Percentiles rank a stretch among this genome's conserved stretches.
Conservation (phyloP, 441 rosid genomes). For the Viola pubescens region DNA sequence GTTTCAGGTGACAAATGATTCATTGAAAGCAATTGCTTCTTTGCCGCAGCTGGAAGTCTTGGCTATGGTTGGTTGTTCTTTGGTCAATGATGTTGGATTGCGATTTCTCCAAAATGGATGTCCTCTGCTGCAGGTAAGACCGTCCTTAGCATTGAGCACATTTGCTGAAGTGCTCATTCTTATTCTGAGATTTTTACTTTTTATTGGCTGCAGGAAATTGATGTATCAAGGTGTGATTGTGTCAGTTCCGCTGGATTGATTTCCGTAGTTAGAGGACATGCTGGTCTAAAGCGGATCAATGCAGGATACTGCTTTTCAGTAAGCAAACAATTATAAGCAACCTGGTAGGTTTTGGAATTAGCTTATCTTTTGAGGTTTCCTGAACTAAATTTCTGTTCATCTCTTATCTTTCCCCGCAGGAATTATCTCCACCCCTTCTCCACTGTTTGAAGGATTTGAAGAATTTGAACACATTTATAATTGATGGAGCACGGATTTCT, state of each 20-base stretch:
- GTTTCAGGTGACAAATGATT: constrained; percentile 65
- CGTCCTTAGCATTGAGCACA: too few relatives aligned
- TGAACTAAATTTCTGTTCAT: constrained; percentile 5
- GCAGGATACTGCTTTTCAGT: constrained; percentile 65
- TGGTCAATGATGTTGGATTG: constrained; percentile 61
- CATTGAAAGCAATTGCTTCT: constrained; percentile 52
- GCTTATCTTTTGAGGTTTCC: background rate
- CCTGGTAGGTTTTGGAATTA: background rate
- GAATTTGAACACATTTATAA: constrained; percentile 41
- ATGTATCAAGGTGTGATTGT: constrained; percentile 68
- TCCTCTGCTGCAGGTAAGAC: constrained; percentile 53
- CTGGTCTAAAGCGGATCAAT: constrained; percentile 41
- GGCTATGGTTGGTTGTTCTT: constrained; percentile 49
- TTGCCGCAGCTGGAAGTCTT: constrained; percentile 57
- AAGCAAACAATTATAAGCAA: constrained; percentile 24
- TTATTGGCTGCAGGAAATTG: constrained; percentile 41
- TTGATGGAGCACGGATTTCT: constrained; percentile 61
- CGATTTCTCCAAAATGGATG: constrained; percentile 52
- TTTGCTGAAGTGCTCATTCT: background rate
- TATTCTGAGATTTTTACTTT: background rate
- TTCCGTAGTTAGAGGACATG: constrained; percentile 51
- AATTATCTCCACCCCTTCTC: constrained; percentile 37
- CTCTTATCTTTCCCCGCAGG: constrained; percentile 32
- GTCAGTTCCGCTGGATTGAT: constrained; percentile 49
- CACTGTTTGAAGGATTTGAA: constrained; percentile 42